Evolutionary conservation across 2,329 filamentous ascomycete species (phyloP).

Genomic region (Ustulina deusta): DNA sequence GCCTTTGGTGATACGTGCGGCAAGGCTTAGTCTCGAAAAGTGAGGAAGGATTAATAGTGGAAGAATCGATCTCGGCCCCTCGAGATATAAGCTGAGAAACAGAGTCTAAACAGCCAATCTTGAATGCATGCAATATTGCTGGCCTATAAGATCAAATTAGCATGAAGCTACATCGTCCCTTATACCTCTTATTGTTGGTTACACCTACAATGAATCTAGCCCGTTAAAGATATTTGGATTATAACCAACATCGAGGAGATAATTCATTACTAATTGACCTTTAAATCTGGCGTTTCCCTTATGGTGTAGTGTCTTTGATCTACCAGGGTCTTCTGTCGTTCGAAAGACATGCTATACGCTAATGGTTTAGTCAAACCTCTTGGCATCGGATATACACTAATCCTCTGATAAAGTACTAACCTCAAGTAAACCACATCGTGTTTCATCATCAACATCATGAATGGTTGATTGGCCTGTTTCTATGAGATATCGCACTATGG

Average conservation of each 20-base stretch:
- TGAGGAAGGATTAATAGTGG: neutral
- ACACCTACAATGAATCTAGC: neutral
- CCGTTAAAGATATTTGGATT: neutral
- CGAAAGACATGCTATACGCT: neutral
- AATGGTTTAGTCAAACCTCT: neutral
- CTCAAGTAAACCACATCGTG: neutral
- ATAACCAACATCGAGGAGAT: neutral
- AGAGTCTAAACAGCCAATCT: neutral
- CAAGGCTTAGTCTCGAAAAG: neutral
- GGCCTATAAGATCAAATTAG: neutral
- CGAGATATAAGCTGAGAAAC: neutral
- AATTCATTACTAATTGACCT: neutral
- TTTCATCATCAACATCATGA: neutral
- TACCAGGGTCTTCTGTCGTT: neutral
- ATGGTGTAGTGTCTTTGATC: too few relatives aligned
- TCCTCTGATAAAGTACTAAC: neutral
- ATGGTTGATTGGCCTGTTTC: neutral
- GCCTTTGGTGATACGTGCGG: too few relatives aligned
- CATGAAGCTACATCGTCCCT: neutral
- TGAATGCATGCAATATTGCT: neutral
- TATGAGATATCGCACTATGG: neutral
- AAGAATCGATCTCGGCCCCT: neutral
- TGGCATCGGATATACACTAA: neutral
- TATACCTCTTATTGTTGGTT: neutral
- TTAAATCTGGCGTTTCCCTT: neutral